Evolutionary conservation across 805 yeast genomes (phyloP), one percentile per base, ranked within the genome.

Genomic region (Lachancea mirantina): DNA sequence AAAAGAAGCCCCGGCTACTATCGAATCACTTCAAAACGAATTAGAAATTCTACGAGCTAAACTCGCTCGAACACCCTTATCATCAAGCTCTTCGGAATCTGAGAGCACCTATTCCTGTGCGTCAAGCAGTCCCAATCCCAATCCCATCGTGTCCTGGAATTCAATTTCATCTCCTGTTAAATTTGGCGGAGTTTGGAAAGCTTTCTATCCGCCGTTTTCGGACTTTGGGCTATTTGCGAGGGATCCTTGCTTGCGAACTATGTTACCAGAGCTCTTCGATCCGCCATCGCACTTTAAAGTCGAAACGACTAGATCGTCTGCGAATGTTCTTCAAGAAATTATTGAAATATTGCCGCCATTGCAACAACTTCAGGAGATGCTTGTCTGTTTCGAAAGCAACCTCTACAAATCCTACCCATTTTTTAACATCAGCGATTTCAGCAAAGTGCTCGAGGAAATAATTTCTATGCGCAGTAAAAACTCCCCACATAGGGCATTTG

Each of bases 171-270:
- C 24, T 19, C 36, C 36, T 4, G 16, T 33, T 6, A n/a, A 18
- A 8, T 23, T 33, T 19, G 23, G 19, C 17, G 36, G 36, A 13
- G 28, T 27, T 18, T 33, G 36, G 36, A 33, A 19, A 14, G 10
- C 28, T 7, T 14, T 28, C 19, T 33, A 23, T 20, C 22, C 32
- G 20, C 36, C 36, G 4, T 27, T 23, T 28, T 23, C 26, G 10
- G 36, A 33, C n/a, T 22, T 33, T 23, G 36, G 30, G 19, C 25
- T 33, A 23, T 33, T 33, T 16, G 36, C 36, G 8, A 32, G 36
- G 5, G 36, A 33, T 28, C 32, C 32, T 8, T 28, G 8, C 15
- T 18, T 28, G 28, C 19, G 17, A 14, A 19, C 14, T n/a, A 23
- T 17, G n/a, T 17, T 23, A 13, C 16, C 28, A 28, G 32, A 27